Percentiles rank a stretch among this genome's conserved stretches.
Evolutionary conservation across 805 yeast genomes (phyloP).

Genomic region (Candida pseudoglaebosa): DNA sequence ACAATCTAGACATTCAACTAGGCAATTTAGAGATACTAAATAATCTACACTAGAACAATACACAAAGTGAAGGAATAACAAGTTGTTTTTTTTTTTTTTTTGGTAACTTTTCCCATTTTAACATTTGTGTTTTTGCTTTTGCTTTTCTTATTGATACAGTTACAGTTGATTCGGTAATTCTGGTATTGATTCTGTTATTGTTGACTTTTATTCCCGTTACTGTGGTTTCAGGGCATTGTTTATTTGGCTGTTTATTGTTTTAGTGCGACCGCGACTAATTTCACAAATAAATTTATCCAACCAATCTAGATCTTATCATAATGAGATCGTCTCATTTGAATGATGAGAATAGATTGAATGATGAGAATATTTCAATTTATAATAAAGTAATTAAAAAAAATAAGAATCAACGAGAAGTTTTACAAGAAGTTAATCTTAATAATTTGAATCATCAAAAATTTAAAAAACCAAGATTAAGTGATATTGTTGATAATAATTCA

Average conservation of each 20-base stretch:
- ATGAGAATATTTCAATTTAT: background rate
- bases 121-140: too few relatives aligned
- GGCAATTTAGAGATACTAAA: too few relatives aligned
- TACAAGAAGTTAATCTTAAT: slow-evolving; percentile 1
- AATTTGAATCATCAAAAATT: background rate
- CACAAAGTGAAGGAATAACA: too few relatives aligned
- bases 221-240: background rate
- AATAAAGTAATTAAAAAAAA: background rate
- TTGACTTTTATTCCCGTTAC: background rate
- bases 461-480: slow-evolving; percentile 2
- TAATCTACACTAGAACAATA: too few relatives aligned
- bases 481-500: background rate
- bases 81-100: too few relatives aligned
- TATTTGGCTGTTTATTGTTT: too few relatives aligned
- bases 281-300: too few relatives aligned
- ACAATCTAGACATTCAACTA: too few relatives aligned
- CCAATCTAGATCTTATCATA: background rate
- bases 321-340: slow-evolving; percentile 2
- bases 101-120: too few relatives aligned
- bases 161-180: background rate
- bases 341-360: slow-evolving; percentile 1
- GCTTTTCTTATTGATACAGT: background rate
- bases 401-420: background rate
- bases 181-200: background rate
- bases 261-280: too few relatives aligned